Evolutionary conservation across 495 filamentous ascomycete species (phyloP).

Genomic region (Hypoxylon rickii): DNA sequence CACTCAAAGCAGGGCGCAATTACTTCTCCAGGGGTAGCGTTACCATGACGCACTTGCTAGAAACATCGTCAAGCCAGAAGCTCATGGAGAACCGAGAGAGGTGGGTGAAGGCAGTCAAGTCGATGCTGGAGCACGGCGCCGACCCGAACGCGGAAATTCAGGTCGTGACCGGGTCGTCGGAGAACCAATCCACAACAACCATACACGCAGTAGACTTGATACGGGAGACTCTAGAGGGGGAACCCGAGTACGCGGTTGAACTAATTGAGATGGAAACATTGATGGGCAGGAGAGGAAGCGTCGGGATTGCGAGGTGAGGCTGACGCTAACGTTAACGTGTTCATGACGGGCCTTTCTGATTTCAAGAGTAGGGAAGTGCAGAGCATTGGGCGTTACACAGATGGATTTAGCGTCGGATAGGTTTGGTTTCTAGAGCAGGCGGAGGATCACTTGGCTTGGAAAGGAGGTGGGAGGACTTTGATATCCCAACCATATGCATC

Average conservation of each 20-base stretch:
- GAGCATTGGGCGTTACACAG: neutral
- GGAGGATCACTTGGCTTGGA: too few species aligned
- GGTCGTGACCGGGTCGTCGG: conserved; percentile 24
- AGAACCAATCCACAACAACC: conserved; percentile 33
- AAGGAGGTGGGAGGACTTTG: too few species aligned
- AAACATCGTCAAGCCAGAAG: conserved; percentile 35
- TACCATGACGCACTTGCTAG: conserved; percentile 39
- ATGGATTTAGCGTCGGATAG: too few species aligned
- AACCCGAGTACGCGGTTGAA: conserved; percentile 40
- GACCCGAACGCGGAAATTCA: conserved; percentile 35
- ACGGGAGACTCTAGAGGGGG: conserved; percentile 38
- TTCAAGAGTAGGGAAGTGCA: neutral
- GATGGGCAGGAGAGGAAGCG: conserved; percentile 36
- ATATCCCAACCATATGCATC: too few species aligned
- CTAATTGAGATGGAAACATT: conserved; percentile 36
- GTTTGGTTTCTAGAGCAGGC: too few species aligned
- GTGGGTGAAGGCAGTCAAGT: conserved; percentile 40
- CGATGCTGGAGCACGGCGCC: conserved; percentile 35
- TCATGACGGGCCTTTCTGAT: conserved; percentile 2
- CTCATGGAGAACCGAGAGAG: conserved; percentile 38
- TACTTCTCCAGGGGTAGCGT: conserved; percentile 40
- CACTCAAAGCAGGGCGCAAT: conserved; percentile 34
- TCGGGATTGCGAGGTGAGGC: conserved; percentile 27
- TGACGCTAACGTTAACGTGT: conserved; percentile 1
- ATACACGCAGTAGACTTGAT: conserved; percentile 36